These are phyloP conservation scores for Torulaspora delbrueckii DNA, from an alignment of 805 yeast genomes.

Conservation along the genomic window DNA sequence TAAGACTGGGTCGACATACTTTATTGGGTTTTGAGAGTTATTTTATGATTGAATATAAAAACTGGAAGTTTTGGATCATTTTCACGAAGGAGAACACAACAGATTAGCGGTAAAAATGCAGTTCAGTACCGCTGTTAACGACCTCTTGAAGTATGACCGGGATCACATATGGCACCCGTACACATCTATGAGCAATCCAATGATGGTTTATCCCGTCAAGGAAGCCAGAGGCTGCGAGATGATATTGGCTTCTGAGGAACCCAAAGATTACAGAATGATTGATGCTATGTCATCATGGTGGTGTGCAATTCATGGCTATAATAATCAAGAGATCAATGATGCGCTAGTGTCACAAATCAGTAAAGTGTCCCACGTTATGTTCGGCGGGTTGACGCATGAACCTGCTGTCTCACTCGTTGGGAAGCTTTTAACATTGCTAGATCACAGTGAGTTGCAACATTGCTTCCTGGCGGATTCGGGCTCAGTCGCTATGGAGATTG, in stretches of 20 bases:
- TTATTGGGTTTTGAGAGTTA: neutral
- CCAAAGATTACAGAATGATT: slow-evolving; percentile 16
- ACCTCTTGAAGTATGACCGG: slow-evolving; percentile 21
- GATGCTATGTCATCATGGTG: slow-evolving; percentile 37
- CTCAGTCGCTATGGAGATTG: slow-evolving; percentile 38
- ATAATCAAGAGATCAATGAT: slow-evolving; percentile 24
- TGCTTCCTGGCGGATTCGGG: slow-evolving; percentile 30
- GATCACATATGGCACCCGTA: slow-evolving; percentile 35
- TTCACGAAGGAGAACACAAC: neutral
- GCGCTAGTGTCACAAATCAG: slow-evolving; percentile 34
- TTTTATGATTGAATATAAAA: too few relatives aligned
- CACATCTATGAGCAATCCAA: slow-evolving; percentile 26
- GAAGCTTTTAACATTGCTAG: slow-evolving; percentile 33
- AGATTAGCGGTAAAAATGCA: neutral
- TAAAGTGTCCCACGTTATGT: slow-evolving; percentile 32
- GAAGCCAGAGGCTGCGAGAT: slow-evolving; percentile 24
- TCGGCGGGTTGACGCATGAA: slow-evolving; percentile 31
- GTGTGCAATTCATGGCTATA: slow-evolving; percentile 34
- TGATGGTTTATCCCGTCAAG: slow-evolving; percentile 25
- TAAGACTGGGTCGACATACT: neutral
- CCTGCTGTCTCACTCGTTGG: slow-evolving; percentile 31
- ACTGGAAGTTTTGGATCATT: neutral
- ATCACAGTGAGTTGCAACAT: slow-evolving; percentile 21
- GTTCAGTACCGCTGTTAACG: slow-evolving; percentile 5
- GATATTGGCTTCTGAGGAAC: slow-evolving; percentile 13